A percentile compares a stretch with the other conserved stretches of the same genome.
Evolutionary conservation across 2,329 filamentous ascomycete species (phyloP).

Genomic region (Hypoxylon rubiginosum): DNA sequence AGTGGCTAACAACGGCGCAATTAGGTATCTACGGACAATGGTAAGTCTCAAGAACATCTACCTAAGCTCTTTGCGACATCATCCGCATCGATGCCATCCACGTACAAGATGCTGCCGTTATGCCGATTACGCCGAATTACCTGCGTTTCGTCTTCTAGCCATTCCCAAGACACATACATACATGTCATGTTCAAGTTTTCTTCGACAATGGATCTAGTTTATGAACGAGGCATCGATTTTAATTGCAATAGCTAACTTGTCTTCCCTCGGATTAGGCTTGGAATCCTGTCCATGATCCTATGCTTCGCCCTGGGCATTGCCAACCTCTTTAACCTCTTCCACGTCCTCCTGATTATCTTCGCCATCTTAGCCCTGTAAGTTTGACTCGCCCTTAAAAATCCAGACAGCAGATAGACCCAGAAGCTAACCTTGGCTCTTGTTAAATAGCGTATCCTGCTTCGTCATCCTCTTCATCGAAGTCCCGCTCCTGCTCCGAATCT

Average conservation of each 20-base stretch:
- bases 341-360: conserved; percentile 64
- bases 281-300: conserved; percentile 77
- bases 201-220: background rate
- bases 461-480: conserved; percentile 90
- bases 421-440: conserved; percentile 12
- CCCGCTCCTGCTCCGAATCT: conserved; percentile 95
- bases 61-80: conserved; percentile 11
- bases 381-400: background rate
- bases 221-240: background rate
- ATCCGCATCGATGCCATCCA: background rate
- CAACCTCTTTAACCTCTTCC: conserved; percentile 71
- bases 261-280: conserved; percentile 64
- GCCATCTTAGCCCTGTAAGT: conserved; percentile 68
- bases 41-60: conserved; percentile 61
- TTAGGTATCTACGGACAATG: conserved; percentile 82
- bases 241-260: conserved; percentile 40
- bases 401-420: background rate
- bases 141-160: background rate
- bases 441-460: conserved; percentile 74
- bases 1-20: conserved; percentile 52
- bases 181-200: background rate
- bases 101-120: conserved; percentile 8
- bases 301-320: conserved; percentile 78
- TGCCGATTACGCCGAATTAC: background rate
- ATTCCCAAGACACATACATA: conserved; percentile 1